These are phyloP conservation scores for Mucor plumbeus DNA, from an alignment of 371 early-diverging fungal genomes.

Conservation along the genomic window DNA sequence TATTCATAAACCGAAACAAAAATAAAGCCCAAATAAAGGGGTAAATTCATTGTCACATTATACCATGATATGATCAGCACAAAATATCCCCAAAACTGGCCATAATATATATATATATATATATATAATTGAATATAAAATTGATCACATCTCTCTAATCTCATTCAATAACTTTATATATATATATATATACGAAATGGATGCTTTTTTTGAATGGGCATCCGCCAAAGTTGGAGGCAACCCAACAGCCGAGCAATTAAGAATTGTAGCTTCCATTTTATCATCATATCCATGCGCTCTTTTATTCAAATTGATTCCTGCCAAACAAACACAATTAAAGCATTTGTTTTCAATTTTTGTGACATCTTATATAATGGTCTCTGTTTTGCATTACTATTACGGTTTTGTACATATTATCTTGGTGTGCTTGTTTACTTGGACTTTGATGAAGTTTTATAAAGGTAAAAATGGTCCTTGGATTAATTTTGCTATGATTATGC, in stretches of 20 bases:
- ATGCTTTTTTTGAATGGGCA: slow-evolving; percentile 23
- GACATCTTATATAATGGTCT: slow-evolving; percentile 61
- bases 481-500: slow-evolving; percentile 71
- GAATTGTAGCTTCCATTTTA: slow-evolving; percentile 49
- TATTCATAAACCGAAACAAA: too few species aligned
- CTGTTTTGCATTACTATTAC: slow-evolving; percentile 56
- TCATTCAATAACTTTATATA: too few species aligned
- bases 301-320: slow-evolving; percentile 56
- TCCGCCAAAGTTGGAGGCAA: slow-evolving; percentile 18
- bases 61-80: too few species aligned
- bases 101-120: too few species aligned
- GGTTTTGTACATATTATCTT: slow-evolving; percentile 66
- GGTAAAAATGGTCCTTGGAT: slow-evolving; percentile 61
- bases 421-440: slow-evolving; percentile 60
- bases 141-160: too few species aligned
- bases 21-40: too few species aligned
- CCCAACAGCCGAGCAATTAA: slow-evolving; percentile 53
- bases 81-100: too few species aligned
- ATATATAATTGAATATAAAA: too few species aligned
- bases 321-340: slow-evolving; percentile 46
- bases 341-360: slow-evolving; percentile 73
- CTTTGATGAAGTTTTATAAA: slow-evolving; percentile 46
- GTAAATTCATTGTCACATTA: too few species aligned
- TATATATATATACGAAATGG: neutral
- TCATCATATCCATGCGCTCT: slow-evolving; percentile 56